These are phyloP conservation scores for Caloboletus firmus DNA, from an alignment of 1,284 basidiomycete species.

Conservation along the genomic window DNA sequence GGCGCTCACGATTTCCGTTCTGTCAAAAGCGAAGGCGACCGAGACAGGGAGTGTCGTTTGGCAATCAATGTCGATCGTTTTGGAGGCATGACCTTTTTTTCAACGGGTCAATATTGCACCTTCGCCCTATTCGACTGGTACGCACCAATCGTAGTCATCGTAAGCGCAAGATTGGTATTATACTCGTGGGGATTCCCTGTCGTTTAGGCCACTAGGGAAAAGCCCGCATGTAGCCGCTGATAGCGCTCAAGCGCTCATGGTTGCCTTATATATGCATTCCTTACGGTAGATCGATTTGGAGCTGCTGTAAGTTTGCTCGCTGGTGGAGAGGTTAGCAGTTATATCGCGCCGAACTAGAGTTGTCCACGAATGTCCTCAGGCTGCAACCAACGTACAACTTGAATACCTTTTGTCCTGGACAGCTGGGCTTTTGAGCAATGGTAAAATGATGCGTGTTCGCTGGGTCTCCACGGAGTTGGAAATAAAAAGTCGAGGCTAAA, in stretches of 20 bases:
- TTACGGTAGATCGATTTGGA: background rate
- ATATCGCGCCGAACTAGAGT: no score
- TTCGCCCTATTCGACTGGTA: background rate
- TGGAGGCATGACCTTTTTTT: background rate
- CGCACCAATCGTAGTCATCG: background rate
- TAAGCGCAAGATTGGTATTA: background rate
- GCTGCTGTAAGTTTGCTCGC: background rate
- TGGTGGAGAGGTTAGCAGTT: background rate
- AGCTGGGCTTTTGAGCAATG: no score
- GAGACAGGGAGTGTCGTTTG: background rate
- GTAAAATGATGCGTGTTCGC: background rate
- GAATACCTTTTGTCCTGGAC: no score
- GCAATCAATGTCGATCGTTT: slow-evolving; percentile 4
- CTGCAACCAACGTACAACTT: no score
- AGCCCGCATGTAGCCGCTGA: background rate
- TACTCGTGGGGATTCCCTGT: background rate
- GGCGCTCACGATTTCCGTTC: background rate
- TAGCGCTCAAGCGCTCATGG: background rate
- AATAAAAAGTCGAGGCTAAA: no score
- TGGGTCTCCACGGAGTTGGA: background rate
- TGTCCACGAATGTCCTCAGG: no score
- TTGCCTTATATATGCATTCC: background rate
- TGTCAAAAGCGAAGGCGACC: background rate
- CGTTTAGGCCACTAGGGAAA: background rate
- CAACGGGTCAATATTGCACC: background rate